A percentile compares a stretch with the other conserved stretches of the same genome.
phyloP scores from a whole-genome alignment of 2,329 filamentous ascomycete species.

The Coniochaeta pulveracea region DNA sequence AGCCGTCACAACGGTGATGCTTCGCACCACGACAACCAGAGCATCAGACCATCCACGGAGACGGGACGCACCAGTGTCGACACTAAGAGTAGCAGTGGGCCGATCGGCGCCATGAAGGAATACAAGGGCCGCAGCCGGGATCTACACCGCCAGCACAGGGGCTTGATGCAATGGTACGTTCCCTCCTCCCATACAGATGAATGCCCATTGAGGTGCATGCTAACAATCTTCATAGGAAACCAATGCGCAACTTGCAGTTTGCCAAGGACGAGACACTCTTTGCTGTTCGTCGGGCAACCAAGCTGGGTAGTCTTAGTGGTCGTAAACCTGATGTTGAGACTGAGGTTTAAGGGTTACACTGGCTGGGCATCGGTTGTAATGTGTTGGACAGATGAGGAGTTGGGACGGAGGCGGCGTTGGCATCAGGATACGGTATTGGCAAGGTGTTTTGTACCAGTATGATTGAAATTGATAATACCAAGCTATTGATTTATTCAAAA shows the following conservation, averaged over 20 bases:
- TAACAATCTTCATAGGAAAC: slow-evolving; percentile 33
- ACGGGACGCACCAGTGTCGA: not conserved
- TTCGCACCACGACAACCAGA: no score
- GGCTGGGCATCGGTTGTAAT: no score
- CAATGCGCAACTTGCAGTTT: slow-evolving; percentile 75
- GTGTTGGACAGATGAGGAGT: no score
- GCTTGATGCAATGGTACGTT: slow-evolving; percentile 76
- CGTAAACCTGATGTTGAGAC: slow-evolving; percentile 85
- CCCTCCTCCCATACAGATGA: not conserved
- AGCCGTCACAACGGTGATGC: not conserved
- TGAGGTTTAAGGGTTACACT: slow-evolving; percentile 39
- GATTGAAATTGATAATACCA: not conserved
- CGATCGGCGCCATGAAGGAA: slow-evolving; percentile 46
- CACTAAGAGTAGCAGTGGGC: slow-evolving; percentile 32
- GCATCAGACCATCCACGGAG: no score
- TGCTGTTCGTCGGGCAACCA: slow-evolving; percentile 63
- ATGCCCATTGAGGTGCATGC: not conserved
- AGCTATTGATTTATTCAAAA: not conserved
- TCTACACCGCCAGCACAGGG: slow-evolving; percentile 75
- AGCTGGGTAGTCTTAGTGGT: slow-evolving; percentile 66
- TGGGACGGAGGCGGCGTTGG: not conserved
- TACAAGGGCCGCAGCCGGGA: slow-evolving; percentile 59
- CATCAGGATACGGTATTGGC: not conserved
- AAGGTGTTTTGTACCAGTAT: slow-evolving; percentile 1
- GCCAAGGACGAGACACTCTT: slow-evolving; percentile 80